Base-by-base conservation (phyloP, 2,329 filamentous ascomycete genomes). In the Diplodia intermedia region DNA sequence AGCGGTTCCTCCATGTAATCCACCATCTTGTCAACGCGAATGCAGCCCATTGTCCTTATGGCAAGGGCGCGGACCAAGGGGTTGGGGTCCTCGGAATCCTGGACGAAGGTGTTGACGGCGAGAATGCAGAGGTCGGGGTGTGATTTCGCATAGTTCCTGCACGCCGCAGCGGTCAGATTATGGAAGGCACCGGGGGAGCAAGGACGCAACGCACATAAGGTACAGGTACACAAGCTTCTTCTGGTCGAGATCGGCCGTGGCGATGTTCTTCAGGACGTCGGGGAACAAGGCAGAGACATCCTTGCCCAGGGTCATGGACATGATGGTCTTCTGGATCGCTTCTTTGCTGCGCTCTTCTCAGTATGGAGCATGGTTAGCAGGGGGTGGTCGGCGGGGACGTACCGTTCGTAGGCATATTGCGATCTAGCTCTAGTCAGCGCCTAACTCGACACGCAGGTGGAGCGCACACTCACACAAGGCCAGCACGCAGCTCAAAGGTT, bases 201-300 rank as follows among this genome's bases (percentile, higher is more conserved):
- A 29, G 66, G 47, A 23, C 49, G 12, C 11, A 36, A 89, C 76
- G 74, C 81, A 96, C 95, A 99, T 99, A 70, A 99, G 85, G 79
- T 99, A 99, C 57, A 99, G 86, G 78, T 99, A 99, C 20, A 99
- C 95, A 72, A 99, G 91, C 85, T 99, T 99, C 88, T 99, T 99
- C 85, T 99, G 95, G 79, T 99, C 95, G 71, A 99, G 83, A 77
- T 99, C 95, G 55, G 82, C 85, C 1, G 95, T 99, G 69, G 95
- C 95, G 80, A 99, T 99, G 78, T 99, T 99, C 86, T 99, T 99
- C 71, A 99, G 85, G 40, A 99, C 95, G 78, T 99, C 95, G 1
- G 95, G 95, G 79, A 99, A 99, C 71, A 99, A 84, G 68, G 94
- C 92, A 66, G 95, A 99, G 69, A 99, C 95, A 82, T 99, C 95